phyloP scores from a whole-genome alignment of 345 rosid genomes.

The Eucalyptus cladocalyx region DNA sequence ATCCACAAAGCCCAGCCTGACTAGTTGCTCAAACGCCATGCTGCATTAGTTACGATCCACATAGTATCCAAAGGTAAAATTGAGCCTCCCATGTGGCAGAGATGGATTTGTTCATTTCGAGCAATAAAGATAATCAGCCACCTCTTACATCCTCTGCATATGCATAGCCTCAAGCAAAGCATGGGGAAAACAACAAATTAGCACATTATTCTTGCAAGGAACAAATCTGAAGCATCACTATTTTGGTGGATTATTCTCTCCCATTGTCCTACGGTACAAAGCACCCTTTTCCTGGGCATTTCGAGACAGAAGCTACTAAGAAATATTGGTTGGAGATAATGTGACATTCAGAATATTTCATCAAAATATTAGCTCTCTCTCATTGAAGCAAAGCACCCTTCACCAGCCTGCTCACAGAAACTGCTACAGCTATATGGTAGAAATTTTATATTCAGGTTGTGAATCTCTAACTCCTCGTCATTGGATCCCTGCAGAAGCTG shows the following conservation, averaged over 20 bases:
- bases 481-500: too few species aligned
- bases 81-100: background rate
- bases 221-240: background rate
- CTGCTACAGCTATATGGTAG: background rate
- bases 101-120: background rate
- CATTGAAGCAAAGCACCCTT: background rate
- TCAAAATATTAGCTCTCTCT: background rate
- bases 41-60: too few species aligned
- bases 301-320: background rate
- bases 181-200: background rate
- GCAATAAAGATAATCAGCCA: background rate
- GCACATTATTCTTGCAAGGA: background rate
- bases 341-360: background rate
- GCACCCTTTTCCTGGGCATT: background rate
- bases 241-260: background rate
- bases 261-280: background rate
- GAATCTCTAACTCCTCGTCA: background rate
- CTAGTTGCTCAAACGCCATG: background rate
- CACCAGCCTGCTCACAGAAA: background rate
- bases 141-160: background rate
- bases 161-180: background rate
- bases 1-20: background rate
- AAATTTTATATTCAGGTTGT: background rate
- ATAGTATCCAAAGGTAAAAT: background rate
- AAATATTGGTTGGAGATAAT: background rate